A percentile compares a stretch with the other conserved stretches of the same genome.
Evolutionary conservation across 2,329 filamentous ascomycete species (phyloP).

Genomic region (Fusarium verticillioides): DNA sequence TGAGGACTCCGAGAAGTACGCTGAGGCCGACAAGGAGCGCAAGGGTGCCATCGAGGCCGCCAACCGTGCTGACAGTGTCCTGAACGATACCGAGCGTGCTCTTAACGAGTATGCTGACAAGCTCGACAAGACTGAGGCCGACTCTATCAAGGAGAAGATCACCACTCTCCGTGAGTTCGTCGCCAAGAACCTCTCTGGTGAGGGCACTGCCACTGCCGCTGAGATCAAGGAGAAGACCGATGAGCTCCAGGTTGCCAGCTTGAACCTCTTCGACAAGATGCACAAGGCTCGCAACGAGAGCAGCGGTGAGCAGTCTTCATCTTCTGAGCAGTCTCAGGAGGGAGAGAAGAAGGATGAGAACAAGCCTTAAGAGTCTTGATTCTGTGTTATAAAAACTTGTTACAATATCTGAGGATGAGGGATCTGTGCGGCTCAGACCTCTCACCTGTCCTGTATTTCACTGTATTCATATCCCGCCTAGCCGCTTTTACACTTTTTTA

Average conservation of each 20-base stretch:
- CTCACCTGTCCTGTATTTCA: conserved; percentile 55
- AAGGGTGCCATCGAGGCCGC: conserved; percentile 94
- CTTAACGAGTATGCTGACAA: conserved; percentile 96
- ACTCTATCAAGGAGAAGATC: conserved; percentile 95
- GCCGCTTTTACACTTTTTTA: conserved; percentile 55
- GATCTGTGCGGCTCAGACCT: conserved; percentile 50
- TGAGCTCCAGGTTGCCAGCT: conserved; percentile 92
- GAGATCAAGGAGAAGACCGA: conserved; percentile 99
- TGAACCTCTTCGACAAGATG: conserved; percentile 99
- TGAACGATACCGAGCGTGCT: conserved; percentile 98
- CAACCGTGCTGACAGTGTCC: conserved; percentile 95
- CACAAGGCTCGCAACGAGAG: conserved; percentile 89
- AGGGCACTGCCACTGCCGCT: conserved; percentile 84
- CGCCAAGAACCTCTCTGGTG: conserved; percentile 92
- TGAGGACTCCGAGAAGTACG: conserved; percentile 96
- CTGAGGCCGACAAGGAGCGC: conserved; percentile 94
- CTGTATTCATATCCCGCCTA: conserved; percentile 64
- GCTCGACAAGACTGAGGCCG: conserved; percentile 95
- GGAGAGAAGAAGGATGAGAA: conserved; percentile 82
- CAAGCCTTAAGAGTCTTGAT: conserved; percentile 66
- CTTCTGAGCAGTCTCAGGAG: conserved; percentile 63
- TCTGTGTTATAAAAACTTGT: conserved; percentile 43
- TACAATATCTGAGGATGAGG: conserved; percentile 48
- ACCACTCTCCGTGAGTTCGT: conserved; percentile 85
- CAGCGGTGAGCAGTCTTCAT: conserved; percentile 63